Base-by-base conservation (phyloP, 1,139 yeast genomes). In the Debaryomyces coudertii region DNA sequence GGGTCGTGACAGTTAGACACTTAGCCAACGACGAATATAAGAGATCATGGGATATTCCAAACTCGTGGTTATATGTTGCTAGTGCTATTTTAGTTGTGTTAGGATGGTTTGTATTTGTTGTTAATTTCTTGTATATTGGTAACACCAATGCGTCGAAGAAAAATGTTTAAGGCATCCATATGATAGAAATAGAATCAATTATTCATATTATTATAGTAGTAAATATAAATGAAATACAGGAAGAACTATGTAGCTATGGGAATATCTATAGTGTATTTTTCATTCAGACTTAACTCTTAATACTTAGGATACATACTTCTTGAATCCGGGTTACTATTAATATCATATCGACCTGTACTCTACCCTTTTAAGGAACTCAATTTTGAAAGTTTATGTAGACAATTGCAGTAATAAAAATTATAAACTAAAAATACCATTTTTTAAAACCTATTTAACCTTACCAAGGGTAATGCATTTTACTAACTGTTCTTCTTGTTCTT, bases 1-100 rank as follows among this genome's bases (percentile, higher is more conserved):
- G 77, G 49, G 83, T 87, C 14, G 90, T 90, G 40, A 84, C 98
- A 2, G 85, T 95, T 41, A 84, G 99, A 65, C 98, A 95, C 66
- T 79, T 89, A 61, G 97, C 98, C 50, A 93, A 92, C 64, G 96
- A 93, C 65, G 99, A 95, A 70, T 95, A 85, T 74, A 86, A 87
- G 54, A 82, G 98, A 68, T 85, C 95, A 35, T 93, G 95, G 95
- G 89, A 88, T 51, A 90, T 95, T 62, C 76, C 96, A 42, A 90
- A 92, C 68, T 81, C 98, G 2, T 90, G 97, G 96, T 89, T 92
- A 46, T 95, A 93, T 63, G 68, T 93, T 52, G 77, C 87, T 20
- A 79, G 93, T 47, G 85, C 92, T 16, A 69, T 66, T 5, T 72
- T 84, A 40, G 97, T 93, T 20, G 82, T 87, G 33, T 57, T 71